These are phyloP conservation scores for Ceriops tagal DNA, from an alignment of 345 rosid species.

Conservation along the genomic window DNA sequence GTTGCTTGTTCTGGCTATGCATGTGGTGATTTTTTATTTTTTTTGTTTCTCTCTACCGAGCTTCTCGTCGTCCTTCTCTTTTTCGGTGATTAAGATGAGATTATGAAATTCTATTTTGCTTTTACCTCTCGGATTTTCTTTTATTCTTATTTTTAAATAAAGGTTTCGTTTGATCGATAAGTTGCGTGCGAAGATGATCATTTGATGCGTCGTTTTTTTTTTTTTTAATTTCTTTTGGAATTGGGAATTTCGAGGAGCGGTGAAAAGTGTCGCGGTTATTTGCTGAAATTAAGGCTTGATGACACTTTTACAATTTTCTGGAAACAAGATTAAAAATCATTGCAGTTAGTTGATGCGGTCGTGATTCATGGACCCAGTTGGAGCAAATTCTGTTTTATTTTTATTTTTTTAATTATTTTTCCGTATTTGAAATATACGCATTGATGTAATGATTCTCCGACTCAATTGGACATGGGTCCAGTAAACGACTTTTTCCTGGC, in stretches of 20 bases:
- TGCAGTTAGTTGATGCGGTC: slow-evolving; percentile 20
- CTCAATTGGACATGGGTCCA: slow-evolving; percentile 32
- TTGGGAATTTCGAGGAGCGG: not conserved
- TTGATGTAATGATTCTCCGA: slow-evolving; percentile 13
- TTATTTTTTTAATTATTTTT: not conserved
- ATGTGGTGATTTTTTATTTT: not conserved
- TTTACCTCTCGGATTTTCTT: not conserved
- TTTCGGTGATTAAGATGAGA: not conserved
- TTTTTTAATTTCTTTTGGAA: slow-evolving; percentile 2
- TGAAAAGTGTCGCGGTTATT: slow-evolving; percentile 10
- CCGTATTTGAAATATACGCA: slow-evolving; percentile 14
- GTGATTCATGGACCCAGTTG: slow-evolving; percentile 3
- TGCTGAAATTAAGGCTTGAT: slow-evolving; percentile 20
- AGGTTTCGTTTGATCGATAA: not conserved
- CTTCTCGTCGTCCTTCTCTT: not conserved
- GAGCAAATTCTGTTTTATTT: slow-evolving; percentile 1
- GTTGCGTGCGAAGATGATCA: slow-evolving; percentile 11
- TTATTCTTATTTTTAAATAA: not conserved
- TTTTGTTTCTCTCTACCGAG: not conserved
- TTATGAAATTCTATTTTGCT: not conserved
- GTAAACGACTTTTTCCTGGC: slow-evolving; percentile 21
- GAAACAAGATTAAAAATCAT: slow-evolving; percentile 10
- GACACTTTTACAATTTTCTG: slow-evolving; percentile 6
- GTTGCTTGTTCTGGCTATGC: slow-evolving; percentile 2
- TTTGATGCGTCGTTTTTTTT: not conserved